These are phyloP conservation scores for Eleusine indica DNA, from an alignment of 176 grass and related monocot genomes.

Conservation along the genomic window DNA sequence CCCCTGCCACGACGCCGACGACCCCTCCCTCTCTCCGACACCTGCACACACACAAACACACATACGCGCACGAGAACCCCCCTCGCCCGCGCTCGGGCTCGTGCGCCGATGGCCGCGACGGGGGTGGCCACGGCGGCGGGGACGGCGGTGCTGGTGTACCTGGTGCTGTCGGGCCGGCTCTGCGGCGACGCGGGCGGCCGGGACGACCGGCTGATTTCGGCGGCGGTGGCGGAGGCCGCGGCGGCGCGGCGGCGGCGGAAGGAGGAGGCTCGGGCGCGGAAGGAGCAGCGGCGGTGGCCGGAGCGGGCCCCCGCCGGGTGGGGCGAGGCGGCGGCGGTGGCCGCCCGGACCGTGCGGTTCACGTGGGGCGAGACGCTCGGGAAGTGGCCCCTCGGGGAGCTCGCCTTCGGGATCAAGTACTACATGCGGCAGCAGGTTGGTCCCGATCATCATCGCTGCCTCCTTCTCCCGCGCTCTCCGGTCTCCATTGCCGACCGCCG, in stretches of 20 bases:
- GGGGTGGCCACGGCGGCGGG: slow-evolving; percentile 67
- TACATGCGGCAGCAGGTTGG: slow-evolving; percentile 75
- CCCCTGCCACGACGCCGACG: background rate
- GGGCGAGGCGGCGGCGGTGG: slow-evolving; percentile 43
- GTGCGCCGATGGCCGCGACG: slow-evolving; percentile 42
- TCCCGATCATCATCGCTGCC: slow-evolving; percentile 12
- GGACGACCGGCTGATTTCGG: slow-evolving; percentile 36
- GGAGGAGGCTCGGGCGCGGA: slow-evolving; percentile 44
- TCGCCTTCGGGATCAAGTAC: slow-evolving; percentile 88
- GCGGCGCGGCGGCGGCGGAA: slow-evolving; percentile 25
- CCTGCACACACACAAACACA: background rate
- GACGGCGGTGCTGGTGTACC: slow-evolving; percentile 68
- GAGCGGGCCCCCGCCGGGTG: slow-evolving; percentile 58
- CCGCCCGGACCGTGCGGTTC: slow-evolving; percentile 57
- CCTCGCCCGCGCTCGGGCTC: too few species aligned
- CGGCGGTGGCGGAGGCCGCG: slow-evolving; percentile 16
- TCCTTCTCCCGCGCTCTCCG: background rate
- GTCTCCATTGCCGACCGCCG: too few species aligned
- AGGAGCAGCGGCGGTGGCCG: slow-evolving; percentile 46
- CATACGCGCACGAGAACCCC: background rate
- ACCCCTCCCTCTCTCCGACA: background rate
- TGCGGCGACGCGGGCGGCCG: slow-evolving; percentile 37
- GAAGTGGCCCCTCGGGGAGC: slow-evolving; percentile 84
- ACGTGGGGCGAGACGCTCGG: slow-evolving; percentile 81
- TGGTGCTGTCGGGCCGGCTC: slow-evolving; percentile 65